Evolutionary conservation across 176 grass and related monocot species (phyloP).

Genomic region (Rhynchospora tenuis): DNA sequence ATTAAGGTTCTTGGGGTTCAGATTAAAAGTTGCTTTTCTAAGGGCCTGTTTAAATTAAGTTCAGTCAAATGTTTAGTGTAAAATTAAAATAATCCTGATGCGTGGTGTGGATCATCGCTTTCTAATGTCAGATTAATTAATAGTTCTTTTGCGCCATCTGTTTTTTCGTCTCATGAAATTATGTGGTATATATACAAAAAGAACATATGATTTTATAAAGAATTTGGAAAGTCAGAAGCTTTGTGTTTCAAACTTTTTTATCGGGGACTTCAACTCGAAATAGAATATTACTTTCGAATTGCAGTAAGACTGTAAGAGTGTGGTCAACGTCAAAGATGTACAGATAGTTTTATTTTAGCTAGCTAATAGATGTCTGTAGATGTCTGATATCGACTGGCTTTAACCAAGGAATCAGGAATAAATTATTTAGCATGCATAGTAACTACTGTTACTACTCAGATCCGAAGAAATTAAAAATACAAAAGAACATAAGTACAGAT

Average conservation of each 20-base stretch:
- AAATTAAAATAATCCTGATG: not conserved
- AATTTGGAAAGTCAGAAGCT: not conserved
- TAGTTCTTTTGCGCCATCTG: not conserved
- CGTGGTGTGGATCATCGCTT: not conserved
- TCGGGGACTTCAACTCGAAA: not conserved
- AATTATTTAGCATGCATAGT: not conserved
- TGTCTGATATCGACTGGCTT: not conserved
- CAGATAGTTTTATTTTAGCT: not conserved
- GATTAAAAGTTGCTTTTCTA: not conserved
- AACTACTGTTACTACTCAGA: not conserved
- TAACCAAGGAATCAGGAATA: not conserved
- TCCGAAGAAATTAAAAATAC: not conserved
- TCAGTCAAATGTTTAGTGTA: not conserved
- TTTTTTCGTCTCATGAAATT: not conserved
- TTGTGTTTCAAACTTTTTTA: slow-evolving; percentile 10
- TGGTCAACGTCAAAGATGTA: slow-evolving; percentile 18
- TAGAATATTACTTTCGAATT: not conserved
- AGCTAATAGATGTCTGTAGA: not conserved
- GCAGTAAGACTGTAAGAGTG: not conserved
- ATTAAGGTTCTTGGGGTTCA: not conserved
- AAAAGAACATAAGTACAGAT: slow-evolving; percentile 3
- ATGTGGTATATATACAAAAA: not conserved
- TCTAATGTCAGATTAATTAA: no score
- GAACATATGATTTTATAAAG: not conserved
- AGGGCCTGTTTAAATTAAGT: not conserved